Evolutionary conservation across 257 asterid genomes (phyloP).

Genomic region (Jacaranda copaia): DNA sequence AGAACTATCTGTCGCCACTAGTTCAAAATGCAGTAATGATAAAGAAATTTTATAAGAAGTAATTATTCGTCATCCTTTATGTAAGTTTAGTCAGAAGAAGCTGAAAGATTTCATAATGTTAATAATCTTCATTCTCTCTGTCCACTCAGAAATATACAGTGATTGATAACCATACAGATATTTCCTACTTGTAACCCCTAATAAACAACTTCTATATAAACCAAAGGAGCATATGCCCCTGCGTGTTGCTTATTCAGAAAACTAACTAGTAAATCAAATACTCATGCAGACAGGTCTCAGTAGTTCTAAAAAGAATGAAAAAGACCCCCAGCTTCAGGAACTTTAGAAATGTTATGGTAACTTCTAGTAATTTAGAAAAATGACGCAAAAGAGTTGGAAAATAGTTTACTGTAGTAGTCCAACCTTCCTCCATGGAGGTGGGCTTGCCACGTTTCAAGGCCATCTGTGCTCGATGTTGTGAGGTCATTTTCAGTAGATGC

Average conservation of each 20-base stretch:
- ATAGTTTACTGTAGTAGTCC: conserved; percentile 30
- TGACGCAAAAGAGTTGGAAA: neutral
- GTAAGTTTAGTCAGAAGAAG: conserved; percentile 11
- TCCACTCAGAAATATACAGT: conserved; percentile 9
- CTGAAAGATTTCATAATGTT: conserved; percentile 13
- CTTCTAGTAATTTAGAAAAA: neutral
- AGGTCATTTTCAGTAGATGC: conserved; percentile 85
- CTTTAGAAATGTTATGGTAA: neutral
- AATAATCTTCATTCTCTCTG: conserved; percentile 2
- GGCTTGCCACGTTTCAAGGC: conserved; percentile 82
- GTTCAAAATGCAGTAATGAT: conserved; percentile 7
- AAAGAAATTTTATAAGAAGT: conserved; percentile 7
- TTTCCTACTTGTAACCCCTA: conserved; percentile 22
- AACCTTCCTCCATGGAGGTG: conserved; percentile 69
- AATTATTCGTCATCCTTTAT: conserved; percentile 10
- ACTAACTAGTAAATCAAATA: conserved; percentile 4
- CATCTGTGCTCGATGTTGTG: conserved; percentile 77
- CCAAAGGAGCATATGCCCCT: conserved; percentile 6
- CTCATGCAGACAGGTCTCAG: conserved; percentile 5
- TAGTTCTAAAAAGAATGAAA: neutral
- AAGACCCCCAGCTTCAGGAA: conserved; percentile 19
- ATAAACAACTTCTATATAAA: neutral
- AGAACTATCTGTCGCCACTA: neutral
- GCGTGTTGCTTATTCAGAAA: conserved; percentile 4
- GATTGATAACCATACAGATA: conserved; percentile 7